These are phyloP conservation scores for Linnemannia schmuckeri DNA, from an alignment of 192 early-diverging fungal species.

Conservation along the genomic window DNA sequence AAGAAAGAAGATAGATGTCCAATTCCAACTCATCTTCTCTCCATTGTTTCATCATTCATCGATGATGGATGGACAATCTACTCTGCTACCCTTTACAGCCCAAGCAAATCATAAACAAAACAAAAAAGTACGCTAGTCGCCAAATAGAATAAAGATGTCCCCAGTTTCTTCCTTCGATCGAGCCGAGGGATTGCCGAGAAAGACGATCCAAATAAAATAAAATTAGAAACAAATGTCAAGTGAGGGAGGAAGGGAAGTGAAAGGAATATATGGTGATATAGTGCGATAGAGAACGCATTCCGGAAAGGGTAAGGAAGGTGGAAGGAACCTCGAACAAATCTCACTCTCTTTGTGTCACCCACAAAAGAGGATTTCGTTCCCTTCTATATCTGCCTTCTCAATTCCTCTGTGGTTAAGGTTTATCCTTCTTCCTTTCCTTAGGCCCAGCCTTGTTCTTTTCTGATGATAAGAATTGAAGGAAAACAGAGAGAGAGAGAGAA, in stretches of 20 bases:
- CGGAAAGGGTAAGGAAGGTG: not conserved
- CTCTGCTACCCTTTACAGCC: not conserved
- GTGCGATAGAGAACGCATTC: not conserved
- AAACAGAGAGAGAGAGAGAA: not conserved
- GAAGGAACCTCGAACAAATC: not conserved
- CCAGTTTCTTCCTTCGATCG: not conserved
- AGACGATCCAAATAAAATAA: not conserved
- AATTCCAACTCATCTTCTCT: not conserved
- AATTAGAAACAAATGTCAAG: too few species aligned
- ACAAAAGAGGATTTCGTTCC: not conserved
- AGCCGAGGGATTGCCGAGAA: not conserved
- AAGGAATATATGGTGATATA: not conserved
- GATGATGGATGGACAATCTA: not conserved
- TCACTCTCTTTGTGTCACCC: not conserved
- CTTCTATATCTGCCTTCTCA: not conserved
- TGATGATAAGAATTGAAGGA: not conserved
- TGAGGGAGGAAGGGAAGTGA: too few species aligned
- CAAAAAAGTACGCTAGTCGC: not conserved
- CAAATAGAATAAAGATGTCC: not conserved
- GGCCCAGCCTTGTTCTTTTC: slow-evolving; percentile 8
- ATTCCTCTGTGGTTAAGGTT: not conserved
- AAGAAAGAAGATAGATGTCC: not conserved
- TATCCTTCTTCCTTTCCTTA: not conserved
- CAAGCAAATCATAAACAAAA: not conserved
- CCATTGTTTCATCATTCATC: not conserved